phyloP scores from a whole-genome alignment of 345 rosid species.

The Citrus glauca region DNA sequence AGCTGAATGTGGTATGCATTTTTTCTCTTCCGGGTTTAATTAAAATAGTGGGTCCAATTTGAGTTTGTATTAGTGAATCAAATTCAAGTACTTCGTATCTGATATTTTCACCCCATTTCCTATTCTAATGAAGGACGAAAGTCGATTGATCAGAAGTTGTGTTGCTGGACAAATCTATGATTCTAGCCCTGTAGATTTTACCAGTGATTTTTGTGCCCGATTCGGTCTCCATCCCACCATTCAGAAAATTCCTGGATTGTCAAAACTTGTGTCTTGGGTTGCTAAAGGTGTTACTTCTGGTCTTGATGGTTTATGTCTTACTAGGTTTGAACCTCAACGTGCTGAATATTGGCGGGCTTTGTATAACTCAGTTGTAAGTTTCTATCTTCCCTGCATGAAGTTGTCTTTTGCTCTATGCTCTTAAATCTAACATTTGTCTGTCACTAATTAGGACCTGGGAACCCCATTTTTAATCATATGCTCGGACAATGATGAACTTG shows the following conservation, averaged over 20 bases:
- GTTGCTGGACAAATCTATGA: slow-evolving; percentile 83
- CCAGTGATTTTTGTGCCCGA: slow-evolving; percentile 68
- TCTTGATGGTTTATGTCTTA: slow-evolving; percentile 78
- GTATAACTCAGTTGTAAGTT: slow-evolving; percentile 77
- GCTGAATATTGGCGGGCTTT: slow-evolving; percentile 84
- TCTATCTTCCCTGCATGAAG: slow-evolving; percentile 7
- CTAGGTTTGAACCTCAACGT: slow-evolving; percentile 81
- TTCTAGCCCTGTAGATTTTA: slow-evolving; percentile 85
- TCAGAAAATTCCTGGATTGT: slow-evolving; percentile 64
- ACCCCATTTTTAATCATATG: slow-evolving; percentile 85
- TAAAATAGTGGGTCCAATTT: neutral
- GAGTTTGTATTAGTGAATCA: neutral
- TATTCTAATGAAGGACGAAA: slow-evolving; percentile 52
- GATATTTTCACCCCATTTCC: neutral
- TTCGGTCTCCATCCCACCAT: slow-evolving; percentile 65
- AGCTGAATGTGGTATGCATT: slow-evolving; percentile 47
- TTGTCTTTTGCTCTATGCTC: slow-evolving; percentile 5
- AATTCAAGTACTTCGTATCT: neutral
- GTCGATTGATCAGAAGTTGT: slow-evolving; percentile 66
- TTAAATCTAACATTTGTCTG: neutral
- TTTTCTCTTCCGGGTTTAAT: neutral
- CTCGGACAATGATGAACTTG: slow-evolving; percentile 76
- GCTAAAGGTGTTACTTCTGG: slow-evolving; percentile 75
- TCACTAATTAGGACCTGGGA: slow-evolving; percentile 52
- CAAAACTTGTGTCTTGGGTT: slow-evolving; percentile 69